Evolutionary conservation across 495 filamentous ascomycete species (phyloP), one percentile per base, ranked within the genome.

Genomic region (Glonium stellatum): DNA sequence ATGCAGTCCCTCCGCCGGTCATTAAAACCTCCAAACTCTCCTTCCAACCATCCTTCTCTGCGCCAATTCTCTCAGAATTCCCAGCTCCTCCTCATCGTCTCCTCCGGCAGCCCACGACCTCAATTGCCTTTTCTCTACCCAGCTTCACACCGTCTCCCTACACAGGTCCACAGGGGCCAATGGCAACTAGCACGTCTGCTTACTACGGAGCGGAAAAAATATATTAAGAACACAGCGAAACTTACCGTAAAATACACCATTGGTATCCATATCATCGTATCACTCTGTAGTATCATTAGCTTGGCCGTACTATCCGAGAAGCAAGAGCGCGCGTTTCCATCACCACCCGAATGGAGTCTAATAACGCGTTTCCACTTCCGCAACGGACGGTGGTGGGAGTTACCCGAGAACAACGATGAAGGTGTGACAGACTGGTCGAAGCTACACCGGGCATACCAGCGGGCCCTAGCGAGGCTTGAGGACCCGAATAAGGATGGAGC

Each of bases 41-140:
- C 15, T 22, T 41, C 53, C 9, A 19, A 61, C 4, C 54, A 57
- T 19, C 52, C 65, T 11, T 34, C 36, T 1, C 65, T 61, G 23
- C 65, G 65, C 31, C 65, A 36, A 39, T 67, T 67, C 61, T 67
- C 65, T 27, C 60, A 67, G 27, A 63, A 57, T 41, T 52, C 42
- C 23, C 61, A 61, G 44, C 65, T 61, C 12, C 73, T 76, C 21
- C 74, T 78, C n/a, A 71, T 82, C 41, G 62, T 84, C 61, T 78
- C 79, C 22, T 69, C 70, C 11, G 27, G 55, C 49, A 18, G 46
- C n/a, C 74, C 76, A 22, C 84, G 90, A n/a, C 90, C 90, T 27
- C 87, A 92, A 68, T 74, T 93, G 25, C 87, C 88, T 19, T 96
- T 90, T 71, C 85, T 90, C 68, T 80, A 80, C 54, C 80, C 79